Evolutionary conservation across 2,329 filamentous ascomycete genomes (phyloP).

Genomic region (Orbilia quercus): DNA sequence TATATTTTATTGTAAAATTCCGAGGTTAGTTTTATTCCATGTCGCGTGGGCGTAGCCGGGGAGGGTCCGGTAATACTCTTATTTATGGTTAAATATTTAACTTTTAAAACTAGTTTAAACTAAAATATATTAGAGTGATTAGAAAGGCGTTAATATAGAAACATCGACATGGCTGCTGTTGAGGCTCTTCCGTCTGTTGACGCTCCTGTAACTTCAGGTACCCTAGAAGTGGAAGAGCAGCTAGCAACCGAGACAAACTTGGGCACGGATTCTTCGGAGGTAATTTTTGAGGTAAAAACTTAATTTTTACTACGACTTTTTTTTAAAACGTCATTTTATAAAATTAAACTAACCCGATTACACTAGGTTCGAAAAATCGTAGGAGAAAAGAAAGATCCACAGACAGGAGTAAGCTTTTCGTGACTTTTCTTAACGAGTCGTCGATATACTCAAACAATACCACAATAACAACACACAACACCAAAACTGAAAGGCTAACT

Average conservation of each 20-base stretch:
- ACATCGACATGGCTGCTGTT: no score
- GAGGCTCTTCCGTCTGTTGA: not conserved
- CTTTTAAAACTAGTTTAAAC: not conserved
- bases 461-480: slow-evolving; percentile 22
- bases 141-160: no score
- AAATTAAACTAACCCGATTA: slow-evolving; percentile 3
- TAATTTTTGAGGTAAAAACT: slow-evolving; percentile 7
- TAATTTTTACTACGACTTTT: no score
- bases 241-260: not conserved
- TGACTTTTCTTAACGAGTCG: not conserved
- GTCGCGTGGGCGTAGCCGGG: not conserved
- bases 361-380: slow-evolving; percentile 42
- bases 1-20: slow-evolving; percentile 17
- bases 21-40: slow-evolving; percentile 13
- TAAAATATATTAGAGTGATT: not conserved
- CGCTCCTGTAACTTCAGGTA: not conserved
- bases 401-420: slow-evolving; percentile 19
- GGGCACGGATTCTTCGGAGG: not conserved
- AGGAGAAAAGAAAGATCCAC: slow-evolving; percentile 14
- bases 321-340: not conserved
- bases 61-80: no score
- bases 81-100: not conserved
- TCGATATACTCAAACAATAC: slow-evolving; percentile 10
- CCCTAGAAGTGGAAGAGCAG: no score
- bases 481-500: no score